Evolutionary conservation across 2,329 filamentous ascomycete species (phyloP).

Genomic region (Claviceps capensis): DNA sequence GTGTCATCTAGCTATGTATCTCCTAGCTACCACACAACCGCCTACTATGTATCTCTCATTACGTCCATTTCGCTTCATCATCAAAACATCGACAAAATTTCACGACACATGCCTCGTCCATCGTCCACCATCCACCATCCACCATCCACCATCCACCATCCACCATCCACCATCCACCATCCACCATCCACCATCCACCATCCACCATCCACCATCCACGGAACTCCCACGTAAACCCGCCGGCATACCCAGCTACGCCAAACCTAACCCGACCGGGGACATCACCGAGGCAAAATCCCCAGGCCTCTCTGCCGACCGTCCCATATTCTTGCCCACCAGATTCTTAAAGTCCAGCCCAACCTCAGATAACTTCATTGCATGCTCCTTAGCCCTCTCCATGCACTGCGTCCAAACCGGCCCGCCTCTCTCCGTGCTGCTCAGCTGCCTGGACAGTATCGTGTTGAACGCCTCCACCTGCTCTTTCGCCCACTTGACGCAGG

Average conservation of each 20-base stretch:
- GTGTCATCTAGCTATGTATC: no score
- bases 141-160: no score
- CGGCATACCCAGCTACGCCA: conserved; percentile 9
- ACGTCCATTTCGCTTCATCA: no score
- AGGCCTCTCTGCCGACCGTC: conserved; percentile 9
- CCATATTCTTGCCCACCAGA: conserved; percentile 52
- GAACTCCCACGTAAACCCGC: neutral
- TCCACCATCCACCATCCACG: no score
- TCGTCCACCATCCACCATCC: no score
- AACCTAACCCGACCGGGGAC: conserved; percentile 16
- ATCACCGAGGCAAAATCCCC: conserved; percentile 6
- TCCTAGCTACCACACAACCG: no score
- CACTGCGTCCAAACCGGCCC: conserved; percentile 70
- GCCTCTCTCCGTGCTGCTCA: conserved; percentile 72
- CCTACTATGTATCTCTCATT: no score
- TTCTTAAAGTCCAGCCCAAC: conserved; percentile 85
- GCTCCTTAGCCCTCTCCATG: conserved; percentile 65
- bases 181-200: no score
- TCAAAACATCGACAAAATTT: no score
- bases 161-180: no score
- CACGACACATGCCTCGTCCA: no score
- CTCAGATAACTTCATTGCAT: conserved; percentile 66
- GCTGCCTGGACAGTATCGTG: conserved; percentile 62
- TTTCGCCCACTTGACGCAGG: conserved; percentile 97
- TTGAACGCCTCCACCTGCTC: conserved; percentile 89